A percentile compares a stretch with the other conserved stretches of the same genome.
phyloP scores from a whole-genome alignment of 2,329 filamentous ascomycete genomes.

The Bipolaris cookei region DNA sequence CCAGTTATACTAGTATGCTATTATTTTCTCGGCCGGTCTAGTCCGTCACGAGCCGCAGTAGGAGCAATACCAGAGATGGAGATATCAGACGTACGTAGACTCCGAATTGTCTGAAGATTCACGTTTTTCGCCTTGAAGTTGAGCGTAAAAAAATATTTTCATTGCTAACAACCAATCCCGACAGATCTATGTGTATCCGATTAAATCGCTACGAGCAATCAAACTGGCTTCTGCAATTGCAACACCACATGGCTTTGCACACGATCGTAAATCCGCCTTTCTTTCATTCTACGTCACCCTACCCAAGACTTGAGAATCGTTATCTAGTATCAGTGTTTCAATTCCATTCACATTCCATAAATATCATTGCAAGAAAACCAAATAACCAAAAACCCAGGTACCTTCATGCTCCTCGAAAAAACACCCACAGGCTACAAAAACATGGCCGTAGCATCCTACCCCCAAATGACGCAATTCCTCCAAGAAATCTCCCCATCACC shows the following conservation, averaged over 20 bases:
- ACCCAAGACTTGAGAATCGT: neutral
- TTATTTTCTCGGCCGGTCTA: slow-evolving; percentile 29
- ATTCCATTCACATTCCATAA: no score
- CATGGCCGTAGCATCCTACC: slow-evolving; percentile 51
- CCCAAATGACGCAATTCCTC: slow-evolving; percentile 52
- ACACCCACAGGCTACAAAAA: slow-evolving; percentile 48
- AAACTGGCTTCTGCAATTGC: slow-evolving; percentile 49
- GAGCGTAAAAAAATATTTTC: neutral
- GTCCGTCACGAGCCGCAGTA: neutral
- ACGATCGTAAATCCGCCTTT: slow-evolving; percentile 46
- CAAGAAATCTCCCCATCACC: slow-evolving; percentile 39
- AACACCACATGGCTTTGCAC: slow-evolving; percentile 54
- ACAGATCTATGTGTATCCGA: slow-evolving; percentile 56
- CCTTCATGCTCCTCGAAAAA: slow-evolving; percentile 52
- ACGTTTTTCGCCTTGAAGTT: no score
- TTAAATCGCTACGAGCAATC: slow-evolving; percentile 55
- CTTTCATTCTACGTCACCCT: neutral
- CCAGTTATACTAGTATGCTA: slow-evolving; percentile 24
- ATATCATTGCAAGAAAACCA: no score
- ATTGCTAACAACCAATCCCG: slow-evolving; percentile 3
- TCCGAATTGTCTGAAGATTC: neutral
- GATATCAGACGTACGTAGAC: slow-evolving; percentile 39
- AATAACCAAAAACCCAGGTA: slow-evolving; percentile 19
- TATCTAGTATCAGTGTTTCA: neutral
- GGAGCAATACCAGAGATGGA: neutral